Evolutionary conservation across 169 alveolate genomes (phyloP).

Genomic region (Cryptosporidium meleagridis): DNA sequence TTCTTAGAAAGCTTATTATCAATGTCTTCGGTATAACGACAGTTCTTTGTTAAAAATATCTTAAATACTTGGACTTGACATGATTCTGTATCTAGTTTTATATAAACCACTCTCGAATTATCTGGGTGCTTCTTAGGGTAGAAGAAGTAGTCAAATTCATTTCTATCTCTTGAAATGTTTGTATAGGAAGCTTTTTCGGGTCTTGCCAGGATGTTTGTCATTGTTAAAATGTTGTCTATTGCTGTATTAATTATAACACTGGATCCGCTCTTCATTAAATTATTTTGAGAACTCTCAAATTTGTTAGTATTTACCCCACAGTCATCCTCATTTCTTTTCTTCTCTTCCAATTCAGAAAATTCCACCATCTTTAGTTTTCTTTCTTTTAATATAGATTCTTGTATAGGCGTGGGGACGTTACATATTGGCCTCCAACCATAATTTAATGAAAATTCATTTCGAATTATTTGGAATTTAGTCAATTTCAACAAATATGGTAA

Average conservation of each 20-base stretch:
- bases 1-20: not conserved
- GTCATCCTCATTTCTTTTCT: not conserved
- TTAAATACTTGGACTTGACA: not conserved
- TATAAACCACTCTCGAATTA: slow-evolving; percentile 20
- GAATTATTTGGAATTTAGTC: slow-evolving; percentile 43
- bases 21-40: not conserved
- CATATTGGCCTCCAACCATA: slow-evolving; percentile 25
- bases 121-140: not conserved
- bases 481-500: slow-evolving; percentile 26
- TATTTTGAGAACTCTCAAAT: not conserved
- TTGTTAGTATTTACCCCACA: not conserved
- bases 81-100: slow-evolving; percentile 2
- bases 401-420: slow-evolving; percentile 3
- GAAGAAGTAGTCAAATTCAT: slow-evolving; percentile 25
- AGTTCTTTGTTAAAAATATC: slow-evolving; percentile 21
- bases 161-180: not conserved
- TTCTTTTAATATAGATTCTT: slow-evolving; percentile 15
- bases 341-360: not conserved
- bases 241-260: slow-evolving; percentile 36
- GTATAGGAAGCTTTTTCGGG: not conserved
- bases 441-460: not conserved
- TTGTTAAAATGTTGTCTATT: slow-evolving; percentile 15
- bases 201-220: not conserved
- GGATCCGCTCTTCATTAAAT: not conserved
- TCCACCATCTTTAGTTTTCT: not conserved